Percentiles rank a stretch among this genome's conserved stretches.
Conservation (phyloP, 495 filamentous ascomycete genomes). For the Ramalina intermedia region DNA sequence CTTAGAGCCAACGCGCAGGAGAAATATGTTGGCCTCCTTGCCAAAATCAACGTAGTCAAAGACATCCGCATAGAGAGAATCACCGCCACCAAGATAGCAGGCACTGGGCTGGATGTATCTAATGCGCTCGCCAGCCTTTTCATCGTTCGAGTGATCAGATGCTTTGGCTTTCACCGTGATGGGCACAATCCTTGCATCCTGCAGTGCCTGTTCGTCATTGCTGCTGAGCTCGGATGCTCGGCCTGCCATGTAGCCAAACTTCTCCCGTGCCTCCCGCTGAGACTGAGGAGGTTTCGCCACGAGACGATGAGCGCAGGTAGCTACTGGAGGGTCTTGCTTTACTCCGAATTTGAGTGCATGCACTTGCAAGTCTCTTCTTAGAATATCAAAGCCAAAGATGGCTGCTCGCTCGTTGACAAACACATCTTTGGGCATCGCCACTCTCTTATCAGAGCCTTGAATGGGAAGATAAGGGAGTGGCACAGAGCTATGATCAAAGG, state of each 20-base stretch:
- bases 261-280: constrained; percentile 43
- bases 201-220: constrained; percentile 42
- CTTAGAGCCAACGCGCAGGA: constrained; percentile 77
- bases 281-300: constrained; percentile 54
- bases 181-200: constrained; percentile 56
- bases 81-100: constrained; percentile 63
- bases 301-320: constrained; percentile 55
- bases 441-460: constrained; percentile 42
- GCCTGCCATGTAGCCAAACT: constrained; percentile 72
- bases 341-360: constrained; percentile 80
- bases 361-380: constrained; percentile 53
- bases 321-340: constrained; percentile 58
- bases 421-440: constrained; percentile 61
- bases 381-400: constrained; percentile 64
- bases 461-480: constrained; percentile 58
- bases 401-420: constrained; percentile 66
- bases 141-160: constrained; percentile 15
- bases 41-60: constrained; percentile 97
- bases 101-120: constrained; percentile 45
- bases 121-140: constrained; percentile 19
- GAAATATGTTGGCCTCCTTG: constrained; percentile 69
- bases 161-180: constrained; percentile 29
- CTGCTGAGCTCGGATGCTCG: constrained; percentile 56
- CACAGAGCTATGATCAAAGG: constrained; percentile 39
- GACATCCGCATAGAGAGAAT: constrained; percentile 60